Percentiles rank a stretch among this genome's conserved stretches.
Evolutionary conservation across 192 early-diverging fungal species (phyloP).

Genomic region (Backusella circina): DNA sequence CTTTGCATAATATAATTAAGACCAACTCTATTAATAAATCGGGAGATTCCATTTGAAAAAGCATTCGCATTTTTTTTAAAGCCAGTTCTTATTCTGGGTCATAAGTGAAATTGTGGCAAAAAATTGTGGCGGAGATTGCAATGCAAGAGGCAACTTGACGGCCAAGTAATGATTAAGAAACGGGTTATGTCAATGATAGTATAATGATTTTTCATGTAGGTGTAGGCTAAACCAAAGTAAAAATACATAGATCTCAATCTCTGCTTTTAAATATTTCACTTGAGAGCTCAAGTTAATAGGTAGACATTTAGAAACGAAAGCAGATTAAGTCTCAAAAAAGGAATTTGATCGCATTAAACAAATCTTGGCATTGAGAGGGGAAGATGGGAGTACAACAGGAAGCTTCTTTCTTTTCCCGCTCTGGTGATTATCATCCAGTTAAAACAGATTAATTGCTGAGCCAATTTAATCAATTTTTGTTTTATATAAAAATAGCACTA

Average conservation of each 20-base stretch:
- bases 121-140: neutral
- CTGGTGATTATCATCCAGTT: neutral
- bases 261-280: neutral
- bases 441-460: conserved; percentile 1
- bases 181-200: neutral
- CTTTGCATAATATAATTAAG: too few relatives aligned
- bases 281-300: too few relatives aligned
- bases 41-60: neutral
- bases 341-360: neutral
- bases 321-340: neutral
- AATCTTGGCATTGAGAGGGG: neutral
- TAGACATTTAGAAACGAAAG: neutral
- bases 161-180: neutral
- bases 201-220: neutral
- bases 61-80: neutral
- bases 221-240: neutral
- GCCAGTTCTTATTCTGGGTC: neutral
- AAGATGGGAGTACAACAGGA: neutral
- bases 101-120: neutral
- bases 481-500: neutral
- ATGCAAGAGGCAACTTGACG: neutral
- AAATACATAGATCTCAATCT: neutral
- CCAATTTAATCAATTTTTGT: neutral
- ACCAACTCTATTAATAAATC: neutral
- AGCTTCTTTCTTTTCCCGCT: conserved; percentile 4